Percentiles rank a stretch among this genome's conserved stretches.
Conservation (phyloP, 2,329 filamentous ascomycete genomes). For the Xylariaceae sp. region DNA sequence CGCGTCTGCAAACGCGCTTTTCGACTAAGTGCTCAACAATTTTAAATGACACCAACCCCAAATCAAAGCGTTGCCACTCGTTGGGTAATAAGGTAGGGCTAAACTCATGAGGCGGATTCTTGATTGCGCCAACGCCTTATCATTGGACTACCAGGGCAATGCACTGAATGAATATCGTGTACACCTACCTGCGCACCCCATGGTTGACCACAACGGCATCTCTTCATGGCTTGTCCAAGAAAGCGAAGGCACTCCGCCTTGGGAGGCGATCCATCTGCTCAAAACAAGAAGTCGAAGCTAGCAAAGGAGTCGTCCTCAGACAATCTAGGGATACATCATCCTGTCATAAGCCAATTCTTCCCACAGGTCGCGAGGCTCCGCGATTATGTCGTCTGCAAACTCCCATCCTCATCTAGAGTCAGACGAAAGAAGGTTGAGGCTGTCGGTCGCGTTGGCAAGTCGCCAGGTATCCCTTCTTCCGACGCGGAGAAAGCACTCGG, state of each 20-base stretch:
- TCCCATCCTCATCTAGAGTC: constrained; percentile 65
- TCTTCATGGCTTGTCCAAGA: constrained; percentile 26
- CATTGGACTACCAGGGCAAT: too few relatives aligned
- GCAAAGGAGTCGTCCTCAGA: background rate
- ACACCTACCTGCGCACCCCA: too few relatives aligned
- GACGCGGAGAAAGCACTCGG: constrained; percentile 46
- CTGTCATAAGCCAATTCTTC: constrained; percentile 69
- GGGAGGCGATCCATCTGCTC: constrained; percentile 12
- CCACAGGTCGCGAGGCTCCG: constrained; percentile 63
- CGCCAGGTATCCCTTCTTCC: constrained; percentile 16
- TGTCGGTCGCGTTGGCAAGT: constrained; percentile 35
- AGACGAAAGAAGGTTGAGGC: constrained; percentile 55
- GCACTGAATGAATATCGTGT: too few relatives aligned
- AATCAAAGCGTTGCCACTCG: too few relatives aligned
- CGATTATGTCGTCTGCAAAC: constrained; percentile 63
- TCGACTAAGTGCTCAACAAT: too few relatives aligned
- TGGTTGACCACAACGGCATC: constrained; percentile 1
- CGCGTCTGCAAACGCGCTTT: too few relatives aligned
- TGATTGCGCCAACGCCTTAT: too few relatives aligned
- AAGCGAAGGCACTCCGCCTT: constrained; percentile 25
- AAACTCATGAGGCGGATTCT: too few relatives aligned
- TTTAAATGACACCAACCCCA: too few relatives aligned
- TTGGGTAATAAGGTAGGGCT: too few relatives aligned
- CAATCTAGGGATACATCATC: constrained; percentile 44
- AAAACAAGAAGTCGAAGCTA: constrained; percentile 18